Evolutionary conservation across 352 stramenopile species (phyloP), one percentile per base, ranked within the genome.

Genomic region (Globisporangium carolinianum): DNA sequence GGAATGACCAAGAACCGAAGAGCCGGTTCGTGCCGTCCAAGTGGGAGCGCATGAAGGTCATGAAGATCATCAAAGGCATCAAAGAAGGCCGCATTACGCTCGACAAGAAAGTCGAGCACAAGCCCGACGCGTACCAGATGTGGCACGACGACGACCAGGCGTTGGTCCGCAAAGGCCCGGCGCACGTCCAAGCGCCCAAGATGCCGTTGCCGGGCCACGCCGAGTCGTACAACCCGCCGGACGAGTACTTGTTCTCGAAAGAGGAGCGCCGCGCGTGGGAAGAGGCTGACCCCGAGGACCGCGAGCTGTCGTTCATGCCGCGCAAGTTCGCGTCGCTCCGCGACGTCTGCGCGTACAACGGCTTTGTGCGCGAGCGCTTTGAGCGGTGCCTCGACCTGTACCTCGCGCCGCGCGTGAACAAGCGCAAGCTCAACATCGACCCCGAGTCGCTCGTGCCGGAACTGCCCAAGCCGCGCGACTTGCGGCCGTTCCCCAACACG

Each of bases 311-410:
- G 63, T 98, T 98, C 51, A 90, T 99, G 51, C 97, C 97, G 10
- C 91, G 95, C 60, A 98, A 98, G 68, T 98, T 97, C 76, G 89
- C 96, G 46, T 98, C 96, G 41, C 76, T 99, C 49, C 88, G 97
- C 38, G 90, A 96, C 39, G 96, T 99, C 39, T 94, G 93, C 47
- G 95, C 89, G 17, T 99, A 99, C 76, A 71, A 86, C 32, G 90
- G 98, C 67, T 97, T 98, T 49, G 92, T 99, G 36, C 94, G 95
- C 62, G 98, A 99, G 76, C 84, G 97, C n/a, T 99, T 99, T 71
- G 97, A 99, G 70, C 86, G 98, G 10, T 99, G 98, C 71, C 76
- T 99, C 17, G 98, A 99, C 83, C 78, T 99, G 42, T 99, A 99
- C 77, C 72, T 99, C 36, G 98, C 91, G 55, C 97, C 98, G 43